Evolutionary conservation across 257 asterid genomes (phyloP).

Genomic region (Mitragyna speciosa): DNA sequence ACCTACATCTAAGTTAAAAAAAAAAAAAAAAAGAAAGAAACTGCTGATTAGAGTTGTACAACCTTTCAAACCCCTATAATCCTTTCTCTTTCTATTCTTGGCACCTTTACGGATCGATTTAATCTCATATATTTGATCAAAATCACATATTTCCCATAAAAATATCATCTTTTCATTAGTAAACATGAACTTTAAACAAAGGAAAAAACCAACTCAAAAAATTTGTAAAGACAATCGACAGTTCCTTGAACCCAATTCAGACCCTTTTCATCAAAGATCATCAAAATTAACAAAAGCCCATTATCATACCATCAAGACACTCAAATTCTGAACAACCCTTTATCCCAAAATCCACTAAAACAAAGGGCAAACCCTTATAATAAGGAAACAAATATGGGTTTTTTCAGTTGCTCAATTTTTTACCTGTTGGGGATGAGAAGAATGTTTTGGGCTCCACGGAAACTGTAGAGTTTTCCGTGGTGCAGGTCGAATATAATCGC

Average conservation of each 20-base stretch:
- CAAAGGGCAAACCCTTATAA: neutral
- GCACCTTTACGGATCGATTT: neutral
- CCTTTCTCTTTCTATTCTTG: neutral
- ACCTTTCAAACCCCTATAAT: neutral
- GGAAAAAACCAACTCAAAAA: neutral
- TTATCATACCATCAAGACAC: neutral
- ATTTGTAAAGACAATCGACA: neutral
- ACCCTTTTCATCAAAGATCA: neutral
- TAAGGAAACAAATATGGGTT: neutral
- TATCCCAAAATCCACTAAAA: slow-evolving; percentile 6
- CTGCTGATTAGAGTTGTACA: too few relatives aligned
- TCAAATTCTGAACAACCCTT: neutral
- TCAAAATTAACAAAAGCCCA: slow-evolving; percentile 6
- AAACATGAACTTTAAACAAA: neutral
- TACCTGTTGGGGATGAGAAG: slow-evolving; percentile 73
- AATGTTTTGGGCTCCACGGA: slow-evolving; percentile 43
- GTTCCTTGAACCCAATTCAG: neutral
- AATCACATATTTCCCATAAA: neutral
- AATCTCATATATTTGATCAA: neutral
- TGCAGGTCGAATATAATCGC: slow-evolving; percentile 62
- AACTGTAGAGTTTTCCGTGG: slow-evolving; percentile 59
- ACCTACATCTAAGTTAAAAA: neutral
- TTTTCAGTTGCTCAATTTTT: neutral
- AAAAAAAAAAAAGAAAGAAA: too few relatives aligned
- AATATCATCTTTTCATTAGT: neutral